phyloP scores from a whole-genome alignment of 805 yeast species.

The Kurtzmaniella fragi region DNA sequence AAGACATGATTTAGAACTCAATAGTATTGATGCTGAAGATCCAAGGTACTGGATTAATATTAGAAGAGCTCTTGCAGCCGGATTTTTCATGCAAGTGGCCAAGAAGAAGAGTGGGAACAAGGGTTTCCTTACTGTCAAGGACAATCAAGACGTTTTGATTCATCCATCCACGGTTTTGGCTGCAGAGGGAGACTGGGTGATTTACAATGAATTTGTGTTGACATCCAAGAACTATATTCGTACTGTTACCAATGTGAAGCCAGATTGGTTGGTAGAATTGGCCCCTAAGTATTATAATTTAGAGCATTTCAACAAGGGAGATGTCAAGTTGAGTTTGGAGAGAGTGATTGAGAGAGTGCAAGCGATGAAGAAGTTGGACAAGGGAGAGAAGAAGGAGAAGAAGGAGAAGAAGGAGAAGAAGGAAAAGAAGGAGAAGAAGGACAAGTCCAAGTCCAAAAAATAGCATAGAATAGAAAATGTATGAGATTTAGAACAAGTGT shows the following conservation, averaged over 20 bases:
- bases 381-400: constrained; percentile 8
- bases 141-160: constrained; percentile 89
- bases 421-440: constrained; percentile 9
- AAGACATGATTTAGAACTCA: constrained; percentile 66
- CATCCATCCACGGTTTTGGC: constrained; percentile 92
- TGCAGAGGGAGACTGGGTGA: constrained; percentile 88
- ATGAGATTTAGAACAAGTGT: too few species aligned
- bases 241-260: constrained; percentile 84
- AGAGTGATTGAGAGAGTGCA: constrained; percentile 48
- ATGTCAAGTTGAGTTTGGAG: constrained; percentile 64
- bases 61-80: constrained; percentile 82
- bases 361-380: constrained; percentile 30
- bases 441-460: constrained; percentile 1
- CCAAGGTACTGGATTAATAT: constrained; percentile 69
- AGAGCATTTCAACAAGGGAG: constrained; percentile 62
- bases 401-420: constrained; percentile 3
- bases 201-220: constrained; percentile 91
- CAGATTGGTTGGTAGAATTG: constrained; percentile 86
- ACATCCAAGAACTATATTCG: constrained; percentile 92
- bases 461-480: background rate
- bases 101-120: constrained; percentile 71
- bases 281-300: constrained; percentile 71
- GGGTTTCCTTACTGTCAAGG: constrained; percentile 89
- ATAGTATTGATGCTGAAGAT: constrained; percentile 57
- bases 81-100: constrained; percentile 98